Conservation (phyloP, 177 flowering plant genomes). For the Vitis hybrid region DNA sequence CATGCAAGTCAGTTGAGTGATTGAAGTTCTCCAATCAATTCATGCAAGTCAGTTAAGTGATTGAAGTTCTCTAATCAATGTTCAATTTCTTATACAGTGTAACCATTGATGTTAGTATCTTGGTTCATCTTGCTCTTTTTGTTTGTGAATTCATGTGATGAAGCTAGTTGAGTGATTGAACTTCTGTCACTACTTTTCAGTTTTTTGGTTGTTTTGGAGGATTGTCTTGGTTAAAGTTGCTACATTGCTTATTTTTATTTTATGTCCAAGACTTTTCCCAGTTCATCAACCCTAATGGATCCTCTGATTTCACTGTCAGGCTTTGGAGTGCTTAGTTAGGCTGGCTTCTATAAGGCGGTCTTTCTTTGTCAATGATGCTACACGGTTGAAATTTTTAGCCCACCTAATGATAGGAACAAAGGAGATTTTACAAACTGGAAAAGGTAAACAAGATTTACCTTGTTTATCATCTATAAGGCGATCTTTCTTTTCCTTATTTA, state of each 20-base stretch:
- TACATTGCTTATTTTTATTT: no score
- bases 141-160: no score
- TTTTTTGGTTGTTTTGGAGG: no score
- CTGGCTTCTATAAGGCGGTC: conserved; percentile 13
- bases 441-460: background rate
- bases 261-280: background rate
- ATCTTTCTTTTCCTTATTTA: background rate
- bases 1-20: background rate
- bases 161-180: no score
- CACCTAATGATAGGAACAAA: conserved; percentile 14
- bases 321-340: conserved; percentile 12
- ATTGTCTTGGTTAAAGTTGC: no score
- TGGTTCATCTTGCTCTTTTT: no score
- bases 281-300: background rate
- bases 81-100: background rate
- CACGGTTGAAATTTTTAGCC: conserved; percentile 6
- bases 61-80: background rate
- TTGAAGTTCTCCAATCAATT: background rate
- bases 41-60: background rate
- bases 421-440: conserved; percentile 5
- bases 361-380: conserved; percentile 4
- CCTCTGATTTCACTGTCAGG: background rate
- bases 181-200: no score
- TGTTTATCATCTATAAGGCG: background rate
- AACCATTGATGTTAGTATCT: background rate